Evolutionary conservation across 805 yeast genomes (phyloP).

Genomic region (Yarrowia keelungensis): DNA sequence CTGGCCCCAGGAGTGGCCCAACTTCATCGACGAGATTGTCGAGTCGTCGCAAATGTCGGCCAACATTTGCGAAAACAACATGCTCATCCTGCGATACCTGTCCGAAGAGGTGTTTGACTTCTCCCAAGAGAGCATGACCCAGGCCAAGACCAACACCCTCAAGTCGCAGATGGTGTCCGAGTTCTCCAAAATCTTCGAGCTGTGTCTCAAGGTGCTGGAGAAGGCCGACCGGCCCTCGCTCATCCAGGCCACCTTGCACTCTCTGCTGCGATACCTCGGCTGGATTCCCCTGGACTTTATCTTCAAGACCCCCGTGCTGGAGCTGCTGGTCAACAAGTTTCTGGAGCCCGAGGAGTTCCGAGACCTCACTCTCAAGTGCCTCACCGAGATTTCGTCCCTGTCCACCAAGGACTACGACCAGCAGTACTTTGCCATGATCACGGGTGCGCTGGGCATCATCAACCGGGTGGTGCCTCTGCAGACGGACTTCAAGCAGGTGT

Average conservation of each 20-base stretch:
- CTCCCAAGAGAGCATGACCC: slow-evolving; percentile 96
- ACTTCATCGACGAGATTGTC: slow-evolving; percentile 91
- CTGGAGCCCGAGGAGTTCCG: slow-evolving; percentile 80
- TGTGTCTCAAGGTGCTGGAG: slow-evolving; percentile 92
- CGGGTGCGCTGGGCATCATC: slow-evolving; percentile 73
- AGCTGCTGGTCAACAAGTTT: slow-evolving; percentile 74
- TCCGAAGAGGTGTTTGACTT: slow-evolving; percentile 97
- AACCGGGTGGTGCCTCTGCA: slow-evolving; percentile 70
- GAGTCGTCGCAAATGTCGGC: slow-evolving; percentile 81
- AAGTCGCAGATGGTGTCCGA: slow-evolving; percentile 86
- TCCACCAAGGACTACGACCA: slow-evolving; percentile 59
- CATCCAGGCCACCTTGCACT: slow-evolving; percentile 81
- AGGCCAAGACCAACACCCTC: slow-evolving; percentile 85
- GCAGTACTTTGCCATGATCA: slow-evolving; percentile 73
- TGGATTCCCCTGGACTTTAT: slow-evolving; percentile 94
- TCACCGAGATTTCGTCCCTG: slow-evolving; percentile 86
- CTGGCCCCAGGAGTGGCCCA: slow-evolving; percentile 99
- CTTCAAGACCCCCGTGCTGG: slow-evolving; percentile 83
- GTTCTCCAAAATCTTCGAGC: slow-evolving; percentile 88
- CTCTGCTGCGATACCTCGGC: slow-evolving; percentile 82
- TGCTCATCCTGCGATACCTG: slow-evolving; percentile 85
- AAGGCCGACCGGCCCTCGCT: slow-evolving; percentile 85
- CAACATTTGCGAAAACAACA: slow-evolving; percentile 96
- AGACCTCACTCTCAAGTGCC: slow-evolving; percentile 84
- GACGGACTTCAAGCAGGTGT: slow-evolving; percentile 73